phyloP scores from a whole-genome alignment of 176 grass and related monocot species.

The Zoysia japonica region DNA sequence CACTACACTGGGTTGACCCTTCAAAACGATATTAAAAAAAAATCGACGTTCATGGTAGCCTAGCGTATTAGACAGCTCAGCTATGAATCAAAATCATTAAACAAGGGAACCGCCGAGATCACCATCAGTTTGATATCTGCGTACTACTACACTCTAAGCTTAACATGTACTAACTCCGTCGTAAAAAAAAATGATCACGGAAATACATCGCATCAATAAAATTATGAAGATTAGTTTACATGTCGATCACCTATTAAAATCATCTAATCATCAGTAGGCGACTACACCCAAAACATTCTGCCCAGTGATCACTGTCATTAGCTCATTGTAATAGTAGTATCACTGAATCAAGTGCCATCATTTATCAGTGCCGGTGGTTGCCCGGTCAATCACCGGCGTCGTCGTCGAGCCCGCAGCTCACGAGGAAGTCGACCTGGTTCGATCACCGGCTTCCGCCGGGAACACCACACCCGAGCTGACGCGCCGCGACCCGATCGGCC shows the following conservation, averaged over 20 bases:
- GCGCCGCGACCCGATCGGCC: conserved; percentile 13
- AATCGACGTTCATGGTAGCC: not conserved
- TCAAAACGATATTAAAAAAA: not conserved
- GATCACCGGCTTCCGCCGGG: not conserved
- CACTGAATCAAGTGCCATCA: not conserved
- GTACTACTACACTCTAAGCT: not conserved
- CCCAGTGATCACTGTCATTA: not conserved
- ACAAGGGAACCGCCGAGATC: not conserved
- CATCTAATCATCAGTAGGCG: not conserved
- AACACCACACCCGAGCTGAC: not conserved
- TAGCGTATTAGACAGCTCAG: not conserved
- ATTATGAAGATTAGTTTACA: no score
- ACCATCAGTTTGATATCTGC: not conserved
- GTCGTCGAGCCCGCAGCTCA: not conserved
- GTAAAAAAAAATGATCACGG: not conserved
- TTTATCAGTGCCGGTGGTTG: conserved; percentile 20
- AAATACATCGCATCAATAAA: not conserved
- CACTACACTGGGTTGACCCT: not conserved
- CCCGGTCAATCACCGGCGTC: conserved; percentile 1
- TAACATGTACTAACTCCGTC: not conserved
- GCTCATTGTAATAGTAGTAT: not conserved
- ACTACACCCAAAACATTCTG: not conserved
- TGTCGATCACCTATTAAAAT: not conserved
- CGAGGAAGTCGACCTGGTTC: not conserved
- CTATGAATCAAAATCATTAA: not conserved